Percentiles rank a stretch among this genome's conserved stretches.
Conservation (phyloP, 768 basidiomycete genomes). For the Podaxis sp. region DNA sequence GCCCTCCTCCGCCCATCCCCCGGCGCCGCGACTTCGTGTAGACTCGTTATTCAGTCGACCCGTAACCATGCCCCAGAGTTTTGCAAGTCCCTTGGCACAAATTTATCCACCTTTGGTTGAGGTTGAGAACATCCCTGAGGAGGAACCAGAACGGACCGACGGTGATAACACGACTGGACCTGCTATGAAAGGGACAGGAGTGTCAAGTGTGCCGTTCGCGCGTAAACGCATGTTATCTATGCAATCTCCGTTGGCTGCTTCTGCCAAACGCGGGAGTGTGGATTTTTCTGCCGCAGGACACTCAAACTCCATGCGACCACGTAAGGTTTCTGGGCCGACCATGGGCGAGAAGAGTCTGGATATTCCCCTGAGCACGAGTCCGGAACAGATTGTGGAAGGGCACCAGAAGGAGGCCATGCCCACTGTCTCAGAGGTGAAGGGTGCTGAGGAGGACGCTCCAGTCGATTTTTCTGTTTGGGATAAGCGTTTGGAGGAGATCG, state of each 20-base stretch:
- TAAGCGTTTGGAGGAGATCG: conserved; percentile 29
- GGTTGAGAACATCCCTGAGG: conserved; percentile 33
- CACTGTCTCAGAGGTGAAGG: conserved; percentile 1
- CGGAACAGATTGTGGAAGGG: conserved; percentile 12
- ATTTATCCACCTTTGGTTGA: conserved; percentile 65
- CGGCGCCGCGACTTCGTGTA: conserved; percentile 33
- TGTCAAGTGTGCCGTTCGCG: neutral
- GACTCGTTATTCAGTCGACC: conserved; percentile 36
- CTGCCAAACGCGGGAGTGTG: neutral
- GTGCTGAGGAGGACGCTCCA: neutral
- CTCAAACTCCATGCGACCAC: neutral
- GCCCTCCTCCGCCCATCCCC: conserved; percentile 18
- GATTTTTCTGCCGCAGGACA: neutral
- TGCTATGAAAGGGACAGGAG: neutral
- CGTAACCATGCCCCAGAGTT: conserved; percentile 29
- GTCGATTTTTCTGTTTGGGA: neutral
- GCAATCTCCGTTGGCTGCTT: conserved; percentile 12
- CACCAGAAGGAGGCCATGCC: conserved; percentile 6
- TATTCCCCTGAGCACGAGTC: conserved; percentile 2
- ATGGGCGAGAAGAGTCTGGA: conserved; percentile 11
- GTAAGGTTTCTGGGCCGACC: neutral
- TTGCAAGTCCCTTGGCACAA: conserved; percentile 65
- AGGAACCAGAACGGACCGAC: neutral
- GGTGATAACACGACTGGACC: neutral
- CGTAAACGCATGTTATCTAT: conserved; percentile 22